phyloP scores from a whole-genome alignment of 129 eudicot species.

The Oenanthe sinensis region DNA sequence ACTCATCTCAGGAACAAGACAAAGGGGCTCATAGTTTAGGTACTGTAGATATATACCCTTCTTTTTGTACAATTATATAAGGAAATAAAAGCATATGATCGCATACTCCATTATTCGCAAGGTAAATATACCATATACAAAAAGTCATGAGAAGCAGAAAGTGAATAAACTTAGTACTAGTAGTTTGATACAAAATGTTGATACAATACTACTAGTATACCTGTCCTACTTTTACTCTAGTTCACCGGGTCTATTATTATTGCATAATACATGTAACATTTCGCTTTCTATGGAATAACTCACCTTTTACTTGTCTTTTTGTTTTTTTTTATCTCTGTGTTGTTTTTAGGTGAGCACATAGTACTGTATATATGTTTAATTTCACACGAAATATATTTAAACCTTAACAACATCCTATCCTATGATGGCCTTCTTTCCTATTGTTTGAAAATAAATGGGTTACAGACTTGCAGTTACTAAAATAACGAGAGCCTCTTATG shows the following conservation, averaged over 20 bases:
- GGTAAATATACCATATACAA: no score
- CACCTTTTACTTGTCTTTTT: conserved; percentile 22
- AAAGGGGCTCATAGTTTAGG: not conserved
- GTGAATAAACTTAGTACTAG: no score
- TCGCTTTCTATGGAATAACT: not conserved
- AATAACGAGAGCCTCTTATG: conserved; percentile 14
- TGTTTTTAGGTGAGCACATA: conserved; percentile 25
- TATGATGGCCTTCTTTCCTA: not conserved
- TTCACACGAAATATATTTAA: conserved; percentile 12
- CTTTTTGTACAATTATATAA: no score
- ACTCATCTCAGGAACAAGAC: not conserved
- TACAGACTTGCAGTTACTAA: no score
- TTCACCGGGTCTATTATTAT: no score
- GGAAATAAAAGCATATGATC: no score
- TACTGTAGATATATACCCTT: not conserved
- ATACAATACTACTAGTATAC: no score
- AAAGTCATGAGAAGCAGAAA: not conserved
- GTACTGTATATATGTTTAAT: conserved; percentile 1
- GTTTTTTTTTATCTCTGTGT: conserved; percentile 22
- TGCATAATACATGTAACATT: no score
- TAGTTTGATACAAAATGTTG: no score
- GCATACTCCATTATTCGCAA: no score
- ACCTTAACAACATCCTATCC: conserved; percentile 32
- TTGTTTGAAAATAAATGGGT: conserved; percentile 24
- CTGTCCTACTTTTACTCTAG: no score